Evolutionary conservation across 495 filamentous ascomycete genomes (phyloP).

Genomic region (Aspergillus hancockii): DNA sequence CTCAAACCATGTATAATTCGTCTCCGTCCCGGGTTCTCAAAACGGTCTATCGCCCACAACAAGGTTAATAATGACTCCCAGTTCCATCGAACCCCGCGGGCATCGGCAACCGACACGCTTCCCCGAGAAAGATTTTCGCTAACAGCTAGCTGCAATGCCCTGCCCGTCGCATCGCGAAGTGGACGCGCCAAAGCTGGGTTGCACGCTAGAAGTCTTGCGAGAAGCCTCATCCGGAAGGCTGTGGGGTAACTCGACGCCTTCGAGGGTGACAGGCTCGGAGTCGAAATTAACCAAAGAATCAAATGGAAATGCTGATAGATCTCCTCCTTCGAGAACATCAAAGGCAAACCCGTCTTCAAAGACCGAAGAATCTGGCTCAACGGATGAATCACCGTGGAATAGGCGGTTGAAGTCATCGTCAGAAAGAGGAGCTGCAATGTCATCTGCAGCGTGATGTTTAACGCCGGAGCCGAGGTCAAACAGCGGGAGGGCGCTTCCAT

Average conservation of each 20-base stretch:
- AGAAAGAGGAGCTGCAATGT: constrained; percentile 59
- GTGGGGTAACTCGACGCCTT: constrained; percentile 49
- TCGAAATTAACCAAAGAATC: constrained; percentile 85
- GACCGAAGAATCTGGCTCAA: constrained; percentile 72
- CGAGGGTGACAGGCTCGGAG: constrained; percentile 55
- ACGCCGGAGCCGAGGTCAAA: constrained; percentile 53
- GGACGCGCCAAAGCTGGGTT: constrained; percentile 91
- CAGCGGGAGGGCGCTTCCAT: constrained; percentile 53
- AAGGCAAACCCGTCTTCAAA: constrained; percentile 75
- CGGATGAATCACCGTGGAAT: constrained; percentile 69
- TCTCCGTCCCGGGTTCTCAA: constrained; percentile 37
- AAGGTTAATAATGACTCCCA: constrained; percentile 51
- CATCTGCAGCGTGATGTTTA: constrained; percentile 43
- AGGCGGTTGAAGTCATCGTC: constrained; percentile 67
- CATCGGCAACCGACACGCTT: constrained; percentile 32
- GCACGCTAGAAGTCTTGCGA: constrained; percentile 68
- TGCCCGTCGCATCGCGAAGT: constrained; percentile 86
- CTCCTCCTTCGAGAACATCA: constrained; percentile 58
- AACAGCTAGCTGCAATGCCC: constrained; percentile 71
- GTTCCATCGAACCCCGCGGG: constrained; percentile 35
- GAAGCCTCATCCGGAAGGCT: constrained; percentile 57
- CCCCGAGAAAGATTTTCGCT: constrained; percentile 39
- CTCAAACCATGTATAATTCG: constrained; percentile 29
- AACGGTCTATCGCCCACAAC: constrained; percentile 48
- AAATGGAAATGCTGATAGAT: constrained; percentile 69